phyloP scores from a whole-genome alignment of 1,139 yeast genomes.

The Meyerozyma guilliermondii region DNA sequence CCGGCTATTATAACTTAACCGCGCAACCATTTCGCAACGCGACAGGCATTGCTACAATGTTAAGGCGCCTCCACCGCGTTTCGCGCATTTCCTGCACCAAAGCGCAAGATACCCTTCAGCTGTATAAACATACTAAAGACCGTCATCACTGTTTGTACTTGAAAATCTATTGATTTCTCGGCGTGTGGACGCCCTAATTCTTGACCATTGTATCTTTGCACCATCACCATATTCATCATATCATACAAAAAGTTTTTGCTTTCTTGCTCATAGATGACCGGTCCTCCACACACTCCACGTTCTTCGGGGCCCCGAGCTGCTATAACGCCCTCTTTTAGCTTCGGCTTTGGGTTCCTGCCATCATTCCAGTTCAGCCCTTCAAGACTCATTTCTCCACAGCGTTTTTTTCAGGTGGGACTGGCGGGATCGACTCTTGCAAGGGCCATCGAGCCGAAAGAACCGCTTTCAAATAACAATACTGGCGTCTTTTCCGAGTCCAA shows the following conservation, averaged over 20 bases:
- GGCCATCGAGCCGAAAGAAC: constrained; percentile 7
- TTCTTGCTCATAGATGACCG: background rate
- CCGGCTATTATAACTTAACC: no score
- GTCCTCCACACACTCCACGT: constrained; percentile 31
- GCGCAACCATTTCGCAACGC: no score
- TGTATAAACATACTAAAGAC: background rate
- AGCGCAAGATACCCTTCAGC: background rate
- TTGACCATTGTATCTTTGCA: no score
- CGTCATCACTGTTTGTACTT: background rate
- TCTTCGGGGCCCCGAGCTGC: constrained; percentile 9
- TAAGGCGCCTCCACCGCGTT: background rate
- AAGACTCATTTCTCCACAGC: constrained; percentile 31
- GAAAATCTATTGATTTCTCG: background rate
- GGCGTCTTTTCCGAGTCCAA: constrained; percentile 6
- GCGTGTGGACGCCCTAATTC: background rate
- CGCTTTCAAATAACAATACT: constrained; percentile 3
- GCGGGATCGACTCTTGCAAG: constrained; percentile 11
- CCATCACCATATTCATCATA: background rate
- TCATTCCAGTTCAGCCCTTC: constrained; percentile 40
- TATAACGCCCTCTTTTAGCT: constrained; percentile 34
- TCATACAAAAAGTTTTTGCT: background rate
- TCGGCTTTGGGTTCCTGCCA: constrained; percentile 43
- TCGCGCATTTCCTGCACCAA: background rate
- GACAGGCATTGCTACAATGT: no score
- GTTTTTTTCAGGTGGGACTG: constrained; percentile 26